Percentiles rank a stretch among this genome's conserved stretches.
These are phyloP conservation scores for Rhinocladiella similis DNA, from an alignment of 2,329 filamentous ascomycete species.

Conservation along the genomic window DNA sequence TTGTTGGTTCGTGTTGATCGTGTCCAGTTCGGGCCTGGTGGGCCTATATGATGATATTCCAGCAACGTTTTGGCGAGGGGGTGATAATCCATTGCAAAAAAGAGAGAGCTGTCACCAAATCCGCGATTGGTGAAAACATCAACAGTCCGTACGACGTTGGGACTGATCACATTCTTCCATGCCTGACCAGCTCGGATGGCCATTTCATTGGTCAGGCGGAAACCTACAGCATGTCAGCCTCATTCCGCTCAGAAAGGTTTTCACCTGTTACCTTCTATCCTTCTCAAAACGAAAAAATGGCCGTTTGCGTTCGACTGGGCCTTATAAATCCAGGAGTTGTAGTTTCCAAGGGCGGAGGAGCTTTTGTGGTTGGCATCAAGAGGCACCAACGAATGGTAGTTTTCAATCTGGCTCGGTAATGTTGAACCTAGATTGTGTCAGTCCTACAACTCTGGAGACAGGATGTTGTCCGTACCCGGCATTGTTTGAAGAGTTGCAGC, in stretches of 20 bases:
- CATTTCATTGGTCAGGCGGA: slow-evolving; percentile 82
- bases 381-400: slow-evolving; percentile 89
- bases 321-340: slow-evolving; percentile 93
- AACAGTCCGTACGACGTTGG: slow-evolving; percentile 79
- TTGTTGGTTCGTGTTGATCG: slow-evolving; percentile 47
- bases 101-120: slow-evolving; percentile 91
- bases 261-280: slow-evolving; percentile 67
- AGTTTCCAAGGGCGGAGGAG: slow-evolving; percentile 72
- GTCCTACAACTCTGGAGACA: background rate
- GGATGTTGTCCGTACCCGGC: slow-evolving; percentile 59
- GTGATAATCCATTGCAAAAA: slow-evolving; percentile 92
- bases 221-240: slow-evolving; percentile 54
- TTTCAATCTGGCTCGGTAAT: slow-evolving; percentile 73
- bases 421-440: slow-evolving; percentile 55
- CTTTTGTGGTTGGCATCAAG: slow-evolving; percentile 82
- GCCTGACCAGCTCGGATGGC: slow-evolving; percentile 82
- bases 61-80: slow-evolving; percentile 86
- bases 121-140: slow-evolving; percentile 91
- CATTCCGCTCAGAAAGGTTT: background rate
- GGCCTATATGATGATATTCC: slow-evolving; percentile 65
- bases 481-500: slow-evolving; percentile 84
- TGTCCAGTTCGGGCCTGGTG: slow-evolving; percentile 40
- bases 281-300: slow-evolving; percentile 79
- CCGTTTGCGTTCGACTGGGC: slow-evolving; percentile 86
- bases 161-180: slow-evolving; percentile 83